Evolutionary conservation across 495 filamentous ascomycete species (phyloP), one percentile per base, ranked within the genome.

Genomic region (Xylaria sp.): DNA sequence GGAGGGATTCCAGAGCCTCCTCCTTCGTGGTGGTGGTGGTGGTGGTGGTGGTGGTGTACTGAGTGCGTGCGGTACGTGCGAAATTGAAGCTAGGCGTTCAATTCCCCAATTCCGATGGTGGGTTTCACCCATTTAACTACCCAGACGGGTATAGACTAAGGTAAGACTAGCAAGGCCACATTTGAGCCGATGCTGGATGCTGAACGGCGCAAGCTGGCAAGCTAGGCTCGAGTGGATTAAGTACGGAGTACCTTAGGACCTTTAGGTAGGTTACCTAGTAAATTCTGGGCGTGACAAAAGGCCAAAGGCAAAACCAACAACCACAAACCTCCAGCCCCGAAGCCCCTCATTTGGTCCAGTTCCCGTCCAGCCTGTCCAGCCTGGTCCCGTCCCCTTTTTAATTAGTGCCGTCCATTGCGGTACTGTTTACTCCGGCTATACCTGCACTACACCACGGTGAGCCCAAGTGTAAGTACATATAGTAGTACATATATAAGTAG

Each of bases 31-130:
- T 8, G 2, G n/a, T 53, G 11, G 0, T n/a, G 44, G 44, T 15
- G 14, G 44, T 15, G 19, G 44, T 6, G 19, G 14, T 8, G 19
- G 44, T n/a, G 44, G 12, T 14, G 11, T 15, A 46, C 2, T 46
- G 7, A 12, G 50, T 53, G 7, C 7, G 50, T 11, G 29, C 21
- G 12, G 71, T 63, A 64, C 26, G 31, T 71, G 41, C 40, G 9
- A 72, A 68, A 50, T 69, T 69, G 72, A 58, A 74, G 48, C 59
- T 66, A 68, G 63, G 67, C 61, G 68, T 68, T 41, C 58, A 75
- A 77, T 66, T 67, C 57, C 57, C 50, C 65, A 69, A 69, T 7
- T 21, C 46, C 44, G 43, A 37, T n/a, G 44, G 62, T 66, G 44
- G 62, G 62, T 66, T 50, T 66, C 62, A 52, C 14, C 29, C 43